These are phyloP conservation scores for Spergularia azorica DNA, from an alignment of 179 eudicot genomes.

Conservation along the genomic window DNA sequence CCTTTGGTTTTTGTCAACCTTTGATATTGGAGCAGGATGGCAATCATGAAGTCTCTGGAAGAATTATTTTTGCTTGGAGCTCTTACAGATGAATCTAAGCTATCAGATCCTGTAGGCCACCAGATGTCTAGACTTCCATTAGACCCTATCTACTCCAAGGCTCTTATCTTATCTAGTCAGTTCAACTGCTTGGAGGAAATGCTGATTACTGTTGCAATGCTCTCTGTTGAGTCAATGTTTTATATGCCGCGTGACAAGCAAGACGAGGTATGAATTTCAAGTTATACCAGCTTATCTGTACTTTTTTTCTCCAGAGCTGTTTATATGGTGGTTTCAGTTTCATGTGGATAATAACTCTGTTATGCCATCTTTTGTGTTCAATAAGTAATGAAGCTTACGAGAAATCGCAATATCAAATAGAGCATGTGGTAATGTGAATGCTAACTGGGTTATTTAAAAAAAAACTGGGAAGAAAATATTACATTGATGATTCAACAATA, in stretches of 20 bases:
- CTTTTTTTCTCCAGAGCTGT: background rate
- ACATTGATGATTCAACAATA: no score
- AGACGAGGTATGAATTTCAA: conserved; percentile 67
- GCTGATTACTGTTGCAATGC: conserved; percentile 91
- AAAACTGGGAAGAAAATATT: no score
- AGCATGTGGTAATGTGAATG: background rate
- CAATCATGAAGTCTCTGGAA: conserved; percentile 77
- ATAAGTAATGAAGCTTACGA: background rate
- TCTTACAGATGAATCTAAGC: conserved; percentile 74
- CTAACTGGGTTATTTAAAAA: background rate
- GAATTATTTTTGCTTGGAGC: conserved; percentile 83
- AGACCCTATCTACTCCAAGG: conserved; percentile 84
- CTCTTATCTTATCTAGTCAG: conserved; percentile 75
- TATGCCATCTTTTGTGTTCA: background rate
- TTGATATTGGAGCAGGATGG: conserved; percentile 52
- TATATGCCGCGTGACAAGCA: conserved; percentile 85
- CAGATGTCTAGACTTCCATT: conserved; percentile 95
- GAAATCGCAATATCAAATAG: background rate
- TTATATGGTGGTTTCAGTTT: background rate
- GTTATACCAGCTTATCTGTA: background rate
- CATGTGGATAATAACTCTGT: background rate
- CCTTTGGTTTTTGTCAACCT: conserved; percentile 9
- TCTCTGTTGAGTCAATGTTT: conserved; percentile 90
- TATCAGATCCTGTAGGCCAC: conserved; percentile 83
- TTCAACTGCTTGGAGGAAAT: conserved; percentile 94